Base-by-base conservation (phyloP, 371 early-diverging fungal genomes). In the Mortierella sp. region DNA sequence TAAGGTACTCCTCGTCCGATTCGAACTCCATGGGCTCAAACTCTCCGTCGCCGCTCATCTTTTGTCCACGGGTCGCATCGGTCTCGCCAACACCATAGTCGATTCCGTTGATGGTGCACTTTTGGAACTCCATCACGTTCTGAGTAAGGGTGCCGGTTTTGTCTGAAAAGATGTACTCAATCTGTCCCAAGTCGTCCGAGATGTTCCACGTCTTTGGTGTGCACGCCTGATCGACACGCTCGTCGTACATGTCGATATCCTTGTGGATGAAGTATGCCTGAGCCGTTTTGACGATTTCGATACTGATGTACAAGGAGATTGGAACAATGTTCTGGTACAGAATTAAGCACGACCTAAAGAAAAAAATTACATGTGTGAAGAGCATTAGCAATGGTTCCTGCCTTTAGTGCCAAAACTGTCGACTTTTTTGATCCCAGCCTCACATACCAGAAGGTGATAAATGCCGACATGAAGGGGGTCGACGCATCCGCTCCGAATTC, bases 121-220 rank as follows among this genome's bases (percentile, higher is more conserved):
- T 94, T 77, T 92, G 91, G 74, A 97, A 95, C 76, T 92, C 90
- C 99, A 98, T 99, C n/a, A 95, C 90, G 86, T 99, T 99, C 79
- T 96, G 94, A 0, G 99, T 99, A 48, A 99, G 86, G 5, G 99
- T 99, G 11, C 99, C 99, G 4, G 99, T 99, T 71, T 99, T 99
- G 89, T 99, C 99, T n/a, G 95, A 94, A 74, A 99, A 95, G n/a
- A 99, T 91, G 88, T 96, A 98, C 75, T 98, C 95, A 73, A 99
- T 95, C 80, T 96, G 95, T n/a, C 99, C 95, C 61, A 94, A 86
- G 73, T 95, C 95, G 66, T 95, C 95, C 14, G 94, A 92, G 47
- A 95, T 90, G 66, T 92, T 97, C 94, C 97, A 97, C 45, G 96
- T 93, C 71, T 95, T 93, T 24, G 97, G 94, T 16, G 92, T 87